Evolutionary conservation across 306 rosid genomes (phyloP).

Genomic region (Dryas drummondii): DNA sequence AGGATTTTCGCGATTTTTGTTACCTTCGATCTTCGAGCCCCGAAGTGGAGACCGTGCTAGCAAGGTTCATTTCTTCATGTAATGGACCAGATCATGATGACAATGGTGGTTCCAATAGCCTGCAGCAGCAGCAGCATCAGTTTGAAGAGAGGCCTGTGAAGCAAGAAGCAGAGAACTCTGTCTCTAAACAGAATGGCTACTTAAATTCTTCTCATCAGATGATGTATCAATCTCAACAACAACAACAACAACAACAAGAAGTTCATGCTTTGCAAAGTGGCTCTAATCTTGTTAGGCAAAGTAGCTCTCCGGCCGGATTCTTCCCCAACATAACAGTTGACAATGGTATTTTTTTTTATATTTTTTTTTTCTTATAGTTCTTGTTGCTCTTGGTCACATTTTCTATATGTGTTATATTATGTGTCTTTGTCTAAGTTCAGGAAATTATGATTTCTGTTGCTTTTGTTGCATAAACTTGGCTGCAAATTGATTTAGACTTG

Average conservation of each 20-base stretch:
- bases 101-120: conserved; percentile 25
- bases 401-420: no score
- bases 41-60: conserved; percentile 51
- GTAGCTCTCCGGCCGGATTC: conserved; percentile 69
- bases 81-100: conserved; percentile 35
- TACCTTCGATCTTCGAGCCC: conserved; percentile 52
- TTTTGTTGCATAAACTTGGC: conserved; percentile 1
- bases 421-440: not conserved
- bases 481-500: not conserved
- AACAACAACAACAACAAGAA: not conserved
- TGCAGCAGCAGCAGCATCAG: conserved; percentile 8
- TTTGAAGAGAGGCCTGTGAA: conserved; percentile 42
- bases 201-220: conserved; percentile 33
- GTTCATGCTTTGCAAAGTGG: conserved; percentile 36
- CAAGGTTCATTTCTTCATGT: conserved; percentile 48
- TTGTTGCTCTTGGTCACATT: not conserved
- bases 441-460: not conserved
- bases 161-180: conserved; percentile 50
- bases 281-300: conserved; percentile 56
- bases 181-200: conserved; percentile 35
- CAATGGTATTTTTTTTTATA: conserved; percentile 58
- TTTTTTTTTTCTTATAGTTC: conserved; percentile 5
- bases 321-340: conserved; percentile 43
- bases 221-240: conserved; percentile 40
- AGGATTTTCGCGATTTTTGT: conserved; percentile 22